Evolutionary conservation across 2,329 filamentous ascomycete genomes (phyloP).

Genomic region (Saccharata proteae): DNA sequence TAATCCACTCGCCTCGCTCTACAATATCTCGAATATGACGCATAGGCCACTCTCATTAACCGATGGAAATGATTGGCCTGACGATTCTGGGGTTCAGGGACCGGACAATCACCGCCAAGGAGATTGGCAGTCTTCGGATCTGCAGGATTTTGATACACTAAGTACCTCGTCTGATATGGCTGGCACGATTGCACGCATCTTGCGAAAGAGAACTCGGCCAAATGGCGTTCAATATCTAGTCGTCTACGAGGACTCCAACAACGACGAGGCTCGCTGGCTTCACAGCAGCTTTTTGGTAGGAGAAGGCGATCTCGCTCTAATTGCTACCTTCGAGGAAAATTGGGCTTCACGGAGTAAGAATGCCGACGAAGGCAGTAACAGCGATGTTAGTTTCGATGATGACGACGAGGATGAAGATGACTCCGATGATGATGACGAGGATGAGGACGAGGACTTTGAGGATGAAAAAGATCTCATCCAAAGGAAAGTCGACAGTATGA

Average conservation of each 20-base stretch:
- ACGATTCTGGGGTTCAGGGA: background rate
- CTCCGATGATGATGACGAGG: conserved; percentile 27
- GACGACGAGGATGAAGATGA: conserved; percentile 23
- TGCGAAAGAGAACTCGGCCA: conserved; percentile 33
- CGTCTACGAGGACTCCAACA: conserved; percentile 31
- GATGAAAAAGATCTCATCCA: conserved; percentile 30
- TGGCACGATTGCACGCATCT: conserved; percentile 29
- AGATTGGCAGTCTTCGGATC: conserved; percentile 33
- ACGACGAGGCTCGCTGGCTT: conserved; percentile 40
- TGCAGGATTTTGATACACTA: conserved; percentile 36
- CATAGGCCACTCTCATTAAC: conserved; percentile 22
- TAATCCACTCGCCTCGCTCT: conserved; percentile 14
- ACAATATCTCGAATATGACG: conserved; percentile 10
- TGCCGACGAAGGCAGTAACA: conserved; percentile 11
- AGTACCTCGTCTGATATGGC: conserved; percentile 38
- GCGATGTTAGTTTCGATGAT: conserved; percentile 17
- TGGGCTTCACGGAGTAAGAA: conserved; percentile 13
- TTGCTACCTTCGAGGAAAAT: conserved; percentile 17
- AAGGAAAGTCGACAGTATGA: conserved; percentile 28
- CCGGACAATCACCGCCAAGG: conserved; percentile 10
- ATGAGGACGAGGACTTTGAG: conserved; percentile 26
- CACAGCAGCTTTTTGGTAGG: conserved; percentile 18
- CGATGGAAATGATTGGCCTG: conserved; percentile 18
- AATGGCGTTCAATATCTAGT: conserved; percentile 40
- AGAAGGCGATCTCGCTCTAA: conserved; percentile 15